These are phyloP conservation scores for Phaeolepiota aurea DNA, from an alignment of 768 basidiomycete species.

Conservation along the genomic window DNA sequence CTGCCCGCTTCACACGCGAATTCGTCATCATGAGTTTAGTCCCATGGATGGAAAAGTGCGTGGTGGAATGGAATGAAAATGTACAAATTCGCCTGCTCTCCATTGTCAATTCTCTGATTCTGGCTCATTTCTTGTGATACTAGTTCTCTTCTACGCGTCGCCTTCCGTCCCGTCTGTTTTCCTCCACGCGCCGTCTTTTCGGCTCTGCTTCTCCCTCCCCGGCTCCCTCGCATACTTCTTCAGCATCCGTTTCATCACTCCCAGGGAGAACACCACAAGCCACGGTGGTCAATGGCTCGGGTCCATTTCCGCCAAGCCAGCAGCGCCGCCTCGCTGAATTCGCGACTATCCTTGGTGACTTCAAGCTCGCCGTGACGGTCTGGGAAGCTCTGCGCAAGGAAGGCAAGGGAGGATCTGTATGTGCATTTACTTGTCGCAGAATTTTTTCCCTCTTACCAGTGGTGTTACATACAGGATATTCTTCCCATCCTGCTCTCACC, in stretches of 20 bases:
- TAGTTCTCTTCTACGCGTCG: constrained; percentile 70
- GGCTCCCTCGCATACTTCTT: constrained; percentile 25
- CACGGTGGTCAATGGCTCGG: constrained; percentile 16
- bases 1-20: constrained; percentile 76
- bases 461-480: constrained; percentile 53
- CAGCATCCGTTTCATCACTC: constrained; percentile 34
- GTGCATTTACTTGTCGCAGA: constrained; percentile 11
- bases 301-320: constrained; percentile 44
- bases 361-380: constrained; percentile 69
- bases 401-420: constrained; percentile 77
- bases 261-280: constrained; percentile 28
- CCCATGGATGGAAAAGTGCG: constrained; percentile 96
- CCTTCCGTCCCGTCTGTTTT: constrained; percentile 78
- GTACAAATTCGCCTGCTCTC: constrained; percentile 24
- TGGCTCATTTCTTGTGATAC: constrained; percentile 5
- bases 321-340: constrained; percentile 92
- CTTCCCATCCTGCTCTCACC: constrained; percentile 66
- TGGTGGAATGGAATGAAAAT: constrained; percentile 89
- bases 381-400: constrained; percentile 90
- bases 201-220: constrained; percentile 51
- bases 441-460: constrained; percentile 2
- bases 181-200: constrained; percentile 78
- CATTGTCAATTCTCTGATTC: no score
- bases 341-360: constrained; percentile 86
- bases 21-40: constrained; percentile 83